Conservation (phyloP, 2,329 filamentous ascomycete genomes). For the Nemania diffusa region DNA sequence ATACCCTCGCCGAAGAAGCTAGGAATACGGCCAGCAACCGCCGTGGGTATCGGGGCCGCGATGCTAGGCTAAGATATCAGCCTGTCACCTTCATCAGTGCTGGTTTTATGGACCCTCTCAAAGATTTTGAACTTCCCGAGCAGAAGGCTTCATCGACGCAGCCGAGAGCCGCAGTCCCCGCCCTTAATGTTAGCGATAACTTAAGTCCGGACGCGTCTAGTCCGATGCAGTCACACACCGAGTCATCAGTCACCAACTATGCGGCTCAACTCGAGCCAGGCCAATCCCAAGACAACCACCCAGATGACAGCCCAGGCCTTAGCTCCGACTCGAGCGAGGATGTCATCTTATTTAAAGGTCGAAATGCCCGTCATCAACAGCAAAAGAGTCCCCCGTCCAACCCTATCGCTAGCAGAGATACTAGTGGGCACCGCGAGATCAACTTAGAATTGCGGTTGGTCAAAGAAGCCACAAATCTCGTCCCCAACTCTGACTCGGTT, state of each 20-base stretch:
- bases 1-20: slow-evolving; percentile 61
- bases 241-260: background rate
- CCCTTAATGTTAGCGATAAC: background rate
- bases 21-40: slow-evolving; percentile 60
- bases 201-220: background rate
- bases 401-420: slow-evolving; percentile 5
- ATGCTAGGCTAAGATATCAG: slow-evolving; percentile 57
- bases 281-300: background rate
- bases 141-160: slow-evolving; percentile 18
- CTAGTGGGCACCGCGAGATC: slow-evolving; percentile 42
- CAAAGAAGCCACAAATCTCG: slow-evolving; percentile 33
- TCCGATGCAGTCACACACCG: background rate
- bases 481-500: background rate
- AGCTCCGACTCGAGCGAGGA: slow-evolving; percentile 75
- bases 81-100: slow-evolving; percentile 65
- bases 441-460: slow-evolving; percentile 50
- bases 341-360: slow-evolving; percentile 73
- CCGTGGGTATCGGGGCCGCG: slow-evolving; percentile 53
- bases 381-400: slow-evolving; percentile 7
- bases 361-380: slow-evolving; percentile 50
- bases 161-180: slow-evolving; percentile 5
- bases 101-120: slow-evolving; percentile 62
- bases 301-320: slow-evolving; percentile 35
- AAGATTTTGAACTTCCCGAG: slow-evolving; percentile 50
- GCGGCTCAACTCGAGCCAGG: background rate